Percentiles rank a stretch among this genome's conserved stretches.
phyloP scores from a whole-genome alignment of 495 filamentous ascomycete species.

The Tuber indicum region DNA sequence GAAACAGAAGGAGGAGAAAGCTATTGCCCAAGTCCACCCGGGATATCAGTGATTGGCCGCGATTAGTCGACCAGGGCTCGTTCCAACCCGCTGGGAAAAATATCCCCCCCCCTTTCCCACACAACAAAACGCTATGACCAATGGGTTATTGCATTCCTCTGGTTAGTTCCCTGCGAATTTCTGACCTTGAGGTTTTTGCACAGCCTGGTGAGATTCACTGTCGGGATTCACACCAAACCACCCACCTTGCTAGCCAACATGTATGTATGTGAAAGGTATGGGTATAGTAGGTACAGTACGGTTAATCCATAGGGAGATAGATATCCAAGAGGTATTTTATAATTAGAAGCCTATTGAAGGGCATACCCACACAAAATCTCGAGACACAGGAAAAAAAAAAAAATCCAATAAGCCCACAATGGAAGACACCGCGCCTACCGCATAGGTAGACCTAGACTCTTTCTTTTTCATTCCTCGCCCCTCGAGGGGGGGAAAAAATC shows the following conservation, averaged over 20 bases:
- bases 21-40: not conserved
- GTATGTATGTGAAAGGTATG: conserved; percentile 2
- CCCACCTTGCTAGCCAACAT: not conserved
- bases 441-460: not conserved
- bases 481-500: not conserved
- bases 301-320: not conserved
- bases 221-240: not conserved
- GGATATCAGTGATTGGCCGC: not conserved
- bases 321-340: not conserved
- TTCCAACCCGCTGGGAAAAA: not conserved
- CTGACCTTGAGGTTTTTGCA: not conserved
- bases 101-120: not conserved
- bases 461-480: not conserved
- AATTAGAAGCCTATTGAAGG: not conserved
- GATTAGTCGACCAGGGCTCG: not conserved
- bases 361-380: not conserved
- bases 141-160: not conserved
- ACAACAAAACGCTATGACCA: not conserved
- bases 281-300: not conserved
- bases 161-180: not conserved
- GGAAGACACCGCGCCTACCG: not conserved
- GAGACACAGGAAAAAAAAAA: not conserved
- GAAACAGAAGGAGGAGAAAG: not conserved
- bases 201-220: not conserved
- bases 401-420: not conserved